Conservation (phyloP, 108 stramenopile species). For the Nitzschia inconspicua region DNA sequence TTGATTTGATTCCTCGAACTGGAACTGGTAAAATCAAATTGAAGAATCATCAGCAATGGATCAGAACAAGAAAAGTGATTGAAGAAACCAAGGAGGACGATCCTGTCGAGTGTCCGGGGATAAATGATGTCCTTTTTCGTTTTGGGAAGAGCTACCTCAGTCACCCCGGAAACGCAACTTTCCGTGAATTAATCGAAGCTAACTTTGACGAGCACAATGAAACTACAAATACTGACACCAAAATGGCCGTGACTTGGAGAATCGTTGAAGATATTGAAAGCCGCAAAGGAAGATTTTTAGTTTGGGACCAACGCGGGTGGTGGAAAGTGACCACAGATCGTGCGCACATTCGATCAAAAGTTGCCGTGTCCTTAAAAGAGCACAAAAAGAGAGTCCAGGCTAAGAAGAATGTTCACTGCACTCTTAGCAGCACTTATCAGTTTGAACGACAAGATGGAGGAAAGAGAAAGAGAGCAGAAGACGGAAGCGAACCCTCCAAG, state of each 20-base stretch:
- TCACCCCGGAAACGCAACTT: constrained; percentile 9
- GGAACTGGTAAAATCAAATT: constrained; percentile 12
- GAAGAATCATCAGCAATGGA: constrained; percentile 19
- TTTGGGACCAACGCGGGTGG: constrained; percentile 5
- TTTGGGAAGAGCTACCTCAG: not conserved
- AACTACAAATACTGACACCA: too few species aligned
- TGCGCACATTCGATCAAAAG: constrained; percentile 1
- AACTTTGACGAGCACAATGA: constrained; percentile 3
- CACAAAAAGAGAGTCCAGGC: too few species aligned
- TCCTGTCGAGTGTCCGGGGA: not conserved
- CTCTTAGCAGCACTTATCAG: not conserved
- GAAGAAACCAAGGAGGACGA: not conserved
- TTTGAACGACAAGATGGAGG: constrained; percentile 1
- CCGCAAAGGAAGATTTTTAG: not conserved
- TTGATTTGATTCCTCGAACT: constrained; percentile 12
- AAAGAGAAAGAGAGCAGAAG: too few species aligned
- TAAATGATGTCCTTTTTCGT: constrained; percentile 8
- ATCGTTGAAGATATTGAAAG: constrained; percentile 2
- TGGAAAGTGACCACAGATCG: not conserved
- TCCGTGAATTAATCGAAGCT: constrained; percentile 9
- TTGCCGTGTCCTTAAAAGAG: not conserved
- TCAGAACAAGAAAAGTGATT: not conserved
- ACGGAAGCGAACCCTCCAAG: too few species aligned
- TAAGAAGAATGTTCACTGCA: too few species aligned
- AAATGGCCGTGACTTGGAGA: too few species aligned